Evolutionary conservation across 2,329 filamentous ascomycete genomes (phyloP), one percentile per base, ranked within the genome.

Genomic region (Sporothrix phasma): DNA sequence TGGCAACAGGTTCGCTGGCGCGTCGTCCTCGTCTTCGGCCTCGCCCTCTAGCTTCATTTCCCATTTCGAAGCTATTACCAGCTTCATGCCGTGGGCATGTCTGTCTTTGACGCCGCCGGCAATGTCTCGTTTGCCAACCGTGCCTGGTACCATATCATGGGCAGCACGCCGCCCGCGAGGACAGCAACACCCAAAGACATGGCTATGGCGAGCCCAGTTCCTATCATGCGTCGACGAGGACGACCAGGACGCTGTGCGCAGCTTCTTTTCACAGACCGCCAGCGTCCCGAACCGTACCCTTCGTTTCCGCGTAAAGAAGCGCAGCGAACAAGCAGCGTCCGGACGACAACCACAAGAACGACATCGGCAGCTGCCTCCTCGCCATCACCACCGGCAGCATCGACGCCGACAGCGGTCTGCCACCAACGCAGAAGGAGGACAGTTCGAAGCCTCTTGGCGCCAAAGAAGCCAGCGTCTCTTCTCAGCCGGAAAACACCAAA

Each of bases 41-140:
- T 17, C 39, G 17, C 3, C 37, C 17, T 45, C 58, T 3, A 19
- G 6, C 3, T 56, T 47, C 51, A 83, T 88, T 64, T 83, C 84
- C 37, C 83, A 85, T 63, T 90, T 90, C 68, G 85, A 85, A 7
- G 79, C 84, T 5, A 87, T 91, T 74, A 85, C 88, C 2, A 87
- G 90, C 69, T 86, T 90, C 61, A 85, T 88, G 2, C 88, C 88
- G 85, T 89, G 1, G 88, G 88, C 19, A 86, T 91, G 75, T 89
- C 87, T 70, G 88, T 91, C 65, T 84, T 86, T 11, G 83, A 88
- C 70, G 78, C 80, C 1, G 76, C 81, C 58, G 88, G 88, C 13
- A 81, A 82, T 45, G 82, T 91, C 64, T 84, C 81, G 0, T 90
- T 88, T 71, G 88, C 86, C 66, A 92, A 92, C 69, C 83, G 88